Conservation (phyloP, 108 stramenopile species). For the Pseudonitzschia multistriata region DNA sequence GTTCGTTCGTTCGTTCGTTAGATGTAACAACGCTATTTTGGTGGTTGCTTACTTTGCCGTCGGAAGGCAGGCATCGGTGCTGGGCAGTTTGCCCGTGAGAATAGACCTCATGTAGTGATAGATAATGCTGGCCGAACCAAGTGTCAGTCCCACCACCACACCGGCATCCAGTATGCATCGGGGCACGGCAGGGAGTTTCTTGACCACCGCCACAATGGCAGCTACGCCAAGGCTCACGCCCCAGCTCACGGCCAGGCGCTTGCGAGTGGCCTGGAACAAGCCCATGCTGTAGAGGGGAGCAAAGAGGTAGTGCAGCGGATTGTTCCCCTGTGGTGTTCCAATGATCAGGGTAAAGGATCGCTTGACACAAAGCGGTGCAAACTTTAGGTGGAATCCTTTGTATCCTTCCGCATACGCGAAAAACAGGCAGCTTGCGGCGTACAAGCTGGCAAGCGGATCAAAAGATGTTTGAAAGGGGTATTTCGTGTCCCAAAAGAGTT, state of each 20-base stretch:
- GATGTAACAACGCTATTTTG: no score
- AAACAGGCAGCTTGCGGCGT: slow-evolving; percentile 62
- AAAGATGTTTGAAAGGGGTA: no score
- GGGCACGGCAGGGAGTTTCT: slow-evolving; percentile 85
- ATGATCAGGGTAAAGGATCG: slow-evolving; percentile 81
- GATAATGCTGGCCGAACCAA: slow-evolving; percentile 80
- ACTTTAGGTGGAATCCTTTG: slow-evolving; percentile 95
- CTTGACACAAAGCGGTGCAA: slow-evolving; percentile 91
- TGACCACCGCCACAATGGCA: slow-evolving; percentile 86
- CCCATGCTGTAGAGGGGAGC: slow-evolving; percentile 95
- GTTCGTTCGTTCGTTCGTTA: background rate
- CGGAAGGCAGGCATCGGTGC: slow-evolving; percentile 61
- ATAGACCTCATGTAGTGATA: slow-evolving; percentile 63
- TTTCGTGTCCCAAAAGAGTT: no score
- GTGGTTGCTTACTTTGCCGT: background rate
- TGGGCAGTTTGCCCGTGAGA: slow-evolving; percentile 57
- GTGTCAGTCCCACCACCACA: slow-evolving; percentile 89
- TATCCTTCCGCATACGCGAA: slow-evolving; percentile 96
- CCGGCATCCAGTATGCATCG: slow-evolving; percentile 95
- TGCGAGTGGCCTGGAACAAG: slow-evolving; percentile 87
- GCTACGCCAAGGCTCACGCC: slow-evolving; percentile 82
- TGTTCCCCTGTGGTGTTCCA: slow-evolving; percentile 24
- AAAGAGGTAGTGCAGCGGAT: slow-evolving; percentile 49
- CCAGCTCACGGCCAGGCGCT: slow-evolving; percentile 88
- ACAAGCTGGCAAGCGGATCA: slow-evolving; percentile 54